Conservation (phyloP, 2,329 filamentous ascomycete genomes). For the Beauveria sp. region DNA sequence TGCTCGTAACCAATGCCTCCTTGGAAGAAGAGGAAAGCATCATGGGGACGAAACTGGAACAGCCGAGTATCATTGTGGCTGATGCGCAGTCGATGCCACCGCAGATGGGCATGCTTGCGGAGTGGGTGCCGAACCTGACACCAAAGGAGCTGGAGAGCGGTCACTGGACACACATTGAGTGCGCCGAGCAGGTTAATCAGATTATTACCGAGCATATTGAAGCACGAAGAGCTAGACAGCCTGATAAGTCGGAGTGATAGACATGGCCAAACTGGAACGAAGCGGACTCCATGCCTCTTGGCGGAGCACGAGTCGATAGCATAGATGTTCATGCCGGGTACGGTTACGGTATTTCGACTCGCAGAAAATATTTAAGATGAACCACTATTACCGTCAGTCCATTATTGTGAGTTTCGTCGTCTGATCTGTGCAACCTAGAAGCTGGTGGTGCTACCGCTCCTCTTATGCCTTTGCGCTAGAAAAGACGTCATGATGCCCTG, state of each 20-base stretch:
- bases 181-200: slow-evolving; percentile 16
- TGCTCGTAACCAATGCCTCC: slow-evolving; percentile 24
- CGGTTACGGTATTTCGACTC: too few species aligned
- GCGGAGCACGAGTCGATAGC: too few species aligned
- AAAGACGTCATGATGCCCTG: too few species aligned
- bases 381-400: too few species aligned
- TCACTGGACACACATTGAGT: slow-evolving; percentile 29
- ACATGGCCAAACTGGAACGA: too few species aligned
- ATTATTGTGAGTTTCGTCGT: too few species aligned
- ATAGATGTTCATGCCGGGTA: too few species aligned
- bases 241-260: too few species aligned
- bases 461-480: not conserved
- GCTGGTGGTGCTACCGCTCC: not conserved
- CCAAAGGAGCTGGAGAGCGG: slow-evolving; percentile 25
- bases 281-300: too few species aligned
- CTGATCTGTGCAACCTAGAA: not conserved
- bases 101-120: slow-evolving; percentile 20
- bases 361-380: too few species aligned
- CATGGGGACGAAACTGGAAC: slow-evolving; percentile 13
- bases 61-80: slow-evolving; percentile 19
- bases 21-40: slow-evolving; percentile 15
- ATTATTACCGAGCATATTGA: slow-evolving; percentile 17
- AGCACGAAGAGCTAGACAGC: not conserved
- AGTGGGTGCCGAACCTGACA: slow-evolving; percentile 27
- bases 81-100: slow-evolving; percentile 16